A percentile compares a stretch with the other conserved stretches of the same genome.
These are phyloP conservation scores for Cryptococcus sp. DNA, from an alignment of 1,284 basidiomycete species.

Conservation along the genomic window DNA sequence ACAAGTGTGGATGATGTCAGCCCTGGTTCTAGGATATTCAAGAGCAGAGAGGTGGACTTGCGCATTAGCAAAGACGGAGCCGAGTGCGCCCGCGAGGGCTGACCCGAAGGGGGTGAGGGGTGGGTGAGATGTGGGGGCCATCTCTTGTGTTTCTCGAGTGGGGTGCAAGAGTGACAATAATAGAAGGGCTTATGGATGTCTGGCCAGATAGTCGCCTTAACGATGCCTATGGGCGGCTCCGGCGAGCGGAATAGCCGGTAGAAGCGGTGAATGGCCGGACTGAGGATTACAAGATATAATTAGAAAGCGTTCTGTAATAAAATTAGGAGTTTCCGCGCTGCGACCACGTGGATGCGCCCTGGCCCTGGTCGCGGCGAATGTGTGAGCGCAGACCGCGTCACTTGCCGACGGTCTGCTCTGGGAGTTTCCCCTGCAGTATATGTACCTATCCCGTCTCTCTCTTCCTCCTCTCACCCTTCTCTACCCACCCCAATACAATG, in stretches of 20 bases:
- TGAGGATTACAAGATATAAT: no score
- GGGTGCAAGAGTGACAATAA: no score
- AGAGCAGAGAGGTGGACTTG: slow-evolving; percentile 55
- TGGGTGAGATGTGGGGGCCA: slow-evolving; percentile 17
- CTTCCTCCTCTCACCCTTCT: background rate
- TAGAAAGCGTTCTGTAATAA: no score
- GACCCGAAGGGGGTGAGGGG: slow-evolving; percentile 84
- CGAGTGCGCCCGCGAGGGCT: slow-evolving; percentile 90
- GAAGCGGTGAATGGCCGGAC: no score
- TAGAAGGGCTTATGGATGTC: background rate
- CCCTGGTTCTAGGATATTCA: background rate
- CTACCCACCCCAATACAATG: background rate
- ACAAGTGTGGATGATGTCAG: background rate
- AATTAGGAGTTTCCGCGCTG: no score
- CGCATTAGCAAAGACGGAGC: slow-evolving; percentile 90
- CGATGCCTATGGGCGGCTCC: background rate
- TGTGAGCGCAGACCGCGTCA: background rate
- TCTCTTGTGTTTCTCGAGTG: background rate
- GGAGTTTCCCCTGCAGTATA: no score
- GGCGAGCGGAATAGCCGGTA: no score
- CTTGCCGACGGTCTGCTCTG: background rate
- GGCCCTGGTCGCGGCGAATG: no score
- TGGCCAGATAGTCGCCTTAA: background rate
- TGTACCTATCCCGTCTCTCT: background rate
- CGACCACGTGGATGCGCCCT: no score